Evolutionary conservation across 2,329 filamentous ascomycete genomes (phyloP), one percentile per base, ranked within the genome.

Genomic region (Colletotrichum sp.): DNA sequence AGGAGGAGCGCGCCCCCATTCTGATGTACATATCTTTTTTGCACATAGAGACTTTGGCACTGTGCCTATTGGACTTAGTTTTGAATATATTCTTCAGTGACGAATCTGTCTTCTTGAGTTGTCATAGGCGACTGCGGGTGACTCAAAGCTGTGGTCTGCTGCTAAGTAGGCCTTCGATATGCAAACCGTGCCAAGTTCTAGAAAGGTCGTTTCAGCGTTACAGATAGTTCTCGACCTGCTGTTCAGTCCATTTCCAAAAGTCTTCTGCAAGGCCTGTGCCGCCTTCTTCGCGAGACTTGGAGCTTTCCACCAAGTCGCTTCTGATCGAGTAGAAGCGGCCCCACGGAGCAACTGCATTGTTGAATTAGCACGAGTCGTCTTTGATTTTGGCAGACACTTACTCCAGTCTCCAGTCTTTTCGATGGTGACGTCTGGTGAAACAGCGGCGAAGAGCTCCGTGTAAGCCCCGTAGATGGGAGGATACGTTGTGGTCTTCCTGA

Each of bases 371-470:
- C 13, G 8, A 64, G 8, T 21, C 34, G 7, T 5, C 2, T 60
- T 10, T 30, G 16, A 18, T 49, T 49, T 5, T 7, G 10, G 24
- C 10, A 8, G 13, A n/a, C 18, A 59, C 79, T 78, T 55, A 80
- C 79, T 71, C 82, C 83, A 86, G 7, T 75, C 75, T 9, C 85
- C 84, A 3, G 81, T 81, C 26, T 85, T 83, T 39, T 86, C 85
- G 2, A 84, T 52, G 0, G 84, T 87, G 5, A 90, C 81, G 0
- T 88, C 83, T 0, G 85, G 84, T 0, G 87, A 87, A 52, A 88
- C 81, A 0, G 84, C 88, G 1, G 88, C 85, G 74, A 85, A 91
- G 1, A 90, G 78, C 74, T 88, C 84, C 0, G 89, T 89, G 78
- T 89, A 90, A 0, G 87, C 88, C 0, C 88, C 89, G 32, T 84